phyloP scores from a whole-genome alignment of 176 grass and related monocot species.

The Bromus sterilis region DNA sequence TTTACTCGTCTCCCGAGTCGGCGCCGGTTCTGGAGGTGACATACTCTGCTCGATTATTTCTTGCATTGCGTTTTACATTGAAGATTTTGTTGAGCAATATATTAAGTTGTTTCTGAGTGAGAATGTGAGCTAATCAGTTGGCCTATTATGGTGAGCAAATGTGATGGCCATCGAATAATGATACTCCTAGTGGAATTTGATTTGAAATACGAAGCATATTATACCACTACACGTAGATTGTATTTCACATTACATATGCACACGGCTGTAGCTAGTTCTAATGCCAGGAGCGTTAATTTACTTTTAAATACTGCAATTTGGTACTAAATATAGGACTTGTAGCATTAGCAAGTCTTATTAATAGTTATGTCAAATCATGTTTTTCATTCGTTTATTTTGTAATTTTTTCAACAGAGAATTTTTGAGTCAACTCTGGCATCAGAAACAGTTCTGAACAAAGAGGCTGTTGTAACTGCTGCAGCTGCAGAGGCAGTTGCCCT shows the following conservation, averaged over 20 bases:
- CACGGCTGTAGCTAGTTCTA: neutral
- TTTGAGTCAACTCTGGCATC: constrained; percentile 26
- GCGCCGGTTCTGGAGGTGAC: constrained; percentile 27
- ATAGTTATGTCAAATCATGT: neutral
- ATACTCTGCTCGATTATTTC: neutral
- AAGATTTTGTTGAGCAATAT: neutral
- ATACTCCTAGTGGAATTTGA: neutral
- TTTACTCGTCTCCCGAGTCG: neutral
- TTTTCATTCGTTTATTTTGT: neutral
- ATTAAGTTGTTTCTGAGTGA: neutral
- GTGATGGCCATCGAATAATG: neutral
- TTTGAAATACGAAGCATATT: neutral
- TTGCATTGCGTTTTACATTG: neutral
- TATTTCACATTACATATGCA: neutral
- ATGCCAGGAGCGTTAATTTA: neutral
- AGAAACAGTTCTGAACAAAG: constrained; percentile 41
- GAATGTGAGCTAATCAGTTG: neutral
- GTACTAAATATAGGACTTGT: neutral
- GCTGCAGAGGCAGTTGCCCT: constrained; percentile 56
- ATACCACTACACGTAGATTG: neutral
- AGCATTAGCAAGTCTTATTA: neutral
- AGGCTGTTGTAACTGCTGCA: constrained; percentile 32
- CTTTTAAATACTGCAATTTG: neutral
- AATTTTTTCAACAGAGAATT: constrained; percentile 25
- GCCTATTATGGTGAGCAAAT: neutral